Evolutionary conservation across 139 green algal species (phyloP), one percentile per base, ranked within the genome.

Genomic region (Micractinium conductrix): DNA sequence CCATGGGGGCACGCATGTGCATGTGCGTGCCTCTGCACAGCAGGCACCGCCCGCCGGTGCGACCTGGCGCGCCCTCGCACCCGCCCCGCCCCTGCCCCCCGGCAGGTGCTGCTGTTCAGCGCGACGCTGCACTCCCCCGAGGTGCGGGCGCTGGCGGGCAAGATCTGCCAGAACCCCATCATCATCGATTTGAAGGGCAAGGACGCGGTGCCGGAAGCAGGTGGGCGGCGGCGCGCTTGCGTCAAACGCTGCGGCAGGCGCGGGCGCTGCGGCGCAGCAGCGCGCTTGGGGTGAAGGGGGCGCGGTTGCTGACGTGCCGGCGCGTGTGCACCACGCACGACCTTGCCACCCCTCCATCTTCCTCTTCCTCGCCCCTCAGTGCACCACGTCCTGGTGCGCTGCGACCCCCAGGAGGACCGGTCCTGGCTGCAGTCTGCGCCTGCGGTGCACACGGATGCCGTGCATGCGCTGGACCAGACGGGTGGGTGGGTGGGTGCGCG

Each of bases 81-180:
- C 37, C 8, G 1, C 43, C 8, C 1, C 71, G 26, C 14, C 72
- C n/a, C 4, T 40, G 30, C 30, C 42, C 42, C 16, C 67, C 16
- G 48, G 60, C 88, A 94, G 88, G 91, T 95, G 38, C 90, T 98
- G 35, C 87, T 98, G 87, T 97, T 98, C 85, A 93, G 83, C 60
- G 95, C 95, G 44, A 98, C 95, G 21, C 91, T 98, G 72, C 94
- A 98, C 87, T 94, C 89, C 0, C 84, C 87, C 0, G 91, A 96
- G 60, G 92, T 98, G 35, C 84, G 84, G 38, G 53, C 80, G 16
- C 88, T 95, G 65, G 90, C 92, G 0, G 70, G 44, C 22, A 79
- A 84, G 72, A 88, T 97, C 62, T 96, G 93, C 88, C 87, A 94
- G 75, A 91, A 96, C 82, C 93, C 94, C 4, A 89, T 94, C 40